These are phyloP conservation scores for Amaranthus hypochondriacus DNA, from an alignment of 148 eudicot species.

Conservation along the genomic window DNA sequence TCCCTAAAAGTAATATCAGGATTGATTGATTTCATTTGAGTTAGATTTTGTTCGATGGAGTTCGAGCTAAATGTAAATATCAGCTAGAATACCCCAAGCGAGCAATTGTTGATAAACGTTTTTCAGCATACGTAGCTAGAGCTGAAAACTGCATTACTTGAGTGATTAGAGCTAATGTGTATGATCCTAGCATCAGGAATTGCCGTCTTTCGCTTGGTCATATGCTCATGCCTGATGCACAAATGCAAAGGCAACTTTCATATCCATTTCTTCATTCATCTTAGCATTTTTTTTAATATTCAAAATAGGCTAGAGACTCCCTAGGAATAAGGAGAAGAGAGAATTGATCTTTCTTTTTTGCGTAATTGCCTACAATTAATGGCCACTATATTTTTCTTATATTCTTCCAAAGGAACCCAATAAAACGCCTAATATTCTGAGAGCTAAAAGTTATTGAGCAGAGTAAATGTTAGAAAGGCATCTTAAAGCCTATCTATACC, in stretches of 20 bases:
- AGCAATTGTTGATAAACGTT: slow-evolving; percentile 24
- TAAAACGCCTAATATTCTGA: too few relatives aligned
- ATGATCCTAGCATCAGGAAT: background rate
- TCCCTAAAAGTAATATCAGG: background rate
- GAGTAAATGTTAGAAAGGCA: too few relatives aligned
- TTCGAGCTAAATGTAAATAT: slow-evolving; percentile 23
- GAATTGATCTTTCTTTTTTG: too few relatives aligned
- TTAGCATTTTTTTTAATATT: background rate
- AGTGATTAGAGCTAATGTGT: background rate
- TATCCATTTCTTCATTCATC: slow-evolving; percentile 3
- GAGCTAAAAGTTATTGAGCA: too few relatives aligned
- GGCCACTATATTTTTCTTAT: too few relatives aligned
- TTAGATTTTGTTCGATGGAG: background rate
- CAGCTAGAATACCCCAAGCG: slow-evolving; percentile 8
- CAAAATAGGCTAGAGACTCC: too few relatives aligned
- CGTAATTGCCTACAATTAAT: too few relatives aligned
- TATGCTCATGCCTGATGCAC: background rate
- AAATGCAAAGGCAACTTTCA: background rate
- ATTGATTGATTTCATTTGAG: background rate
- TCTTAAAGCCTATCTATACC: too few relatives aligned
- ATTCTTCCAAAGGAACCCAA: too few relatives aligned
- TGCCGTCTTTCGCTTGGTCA: background rate
- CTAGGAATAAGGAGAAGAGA: too few relatives aligned
- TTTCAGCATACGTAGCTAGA: background rate
- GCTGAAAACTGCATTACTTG: background rate